phyloP scores from a whole-genome alignment of 371 early-diverging fungal species.

The Fennellomyces sp. region DNA sequence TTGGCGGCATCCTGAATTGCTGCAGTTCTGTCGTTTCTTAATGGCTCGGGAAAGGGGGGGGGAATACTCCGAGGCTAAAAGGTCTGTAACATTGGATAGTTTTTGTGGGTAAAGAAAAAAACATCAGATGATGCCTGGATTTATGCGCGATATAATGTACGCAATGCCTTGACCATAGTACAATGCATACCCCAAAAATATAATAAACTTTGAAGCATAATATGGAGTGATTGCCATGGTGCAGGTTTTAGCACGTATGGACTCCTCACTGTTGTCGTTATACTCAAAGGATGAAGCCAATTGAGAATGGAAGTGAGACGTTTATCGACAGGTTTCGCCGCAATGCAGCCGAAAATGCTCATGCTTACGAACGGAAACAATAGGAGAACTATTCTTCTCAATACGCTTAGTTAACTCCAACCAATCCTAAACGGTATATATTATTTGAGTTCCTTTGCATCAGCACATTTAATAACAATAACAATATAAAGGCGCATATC shows the following conservation, averaged over 20 bases:
- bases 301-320: neutral
- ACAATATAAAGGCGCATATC: neutral
- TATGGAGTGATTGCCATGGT: neutral
- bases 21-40: too few species aligned
- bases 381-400: neutral
- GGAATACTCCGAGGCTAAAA: too few species aligned
- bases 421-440: conserved; percentile 9
- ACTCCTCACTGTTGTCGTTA: too few species aligned
- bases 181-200: too few species aligned
- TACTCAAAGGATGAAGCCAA: neutral
- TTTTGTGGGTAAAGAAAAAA: too few species aligned
- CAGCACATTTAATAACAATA: conserved; percentile 8
- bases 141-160: neutral
- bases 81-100: neutral
- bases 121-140: too few species aligned
- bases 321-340: too few species aligned
- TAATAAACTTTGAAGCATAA: neutral
- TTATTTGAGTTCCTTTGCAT: conserved; percentile 10
- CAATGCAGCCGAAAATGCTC: neutral
- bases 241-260: neutral
- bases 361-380: neutral
- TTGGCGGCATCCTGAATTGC: neutral
- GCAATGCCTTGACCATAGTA: neutral
- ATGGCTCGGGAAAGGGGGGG: too few species aligned
- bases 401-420: neutral